These are phyloP conservation scores for Clarireedia homoeocarpa DNA, from an alignment of 2,329 filamentous ascomycete genomes.

Conservation along the genomic window DNA sequence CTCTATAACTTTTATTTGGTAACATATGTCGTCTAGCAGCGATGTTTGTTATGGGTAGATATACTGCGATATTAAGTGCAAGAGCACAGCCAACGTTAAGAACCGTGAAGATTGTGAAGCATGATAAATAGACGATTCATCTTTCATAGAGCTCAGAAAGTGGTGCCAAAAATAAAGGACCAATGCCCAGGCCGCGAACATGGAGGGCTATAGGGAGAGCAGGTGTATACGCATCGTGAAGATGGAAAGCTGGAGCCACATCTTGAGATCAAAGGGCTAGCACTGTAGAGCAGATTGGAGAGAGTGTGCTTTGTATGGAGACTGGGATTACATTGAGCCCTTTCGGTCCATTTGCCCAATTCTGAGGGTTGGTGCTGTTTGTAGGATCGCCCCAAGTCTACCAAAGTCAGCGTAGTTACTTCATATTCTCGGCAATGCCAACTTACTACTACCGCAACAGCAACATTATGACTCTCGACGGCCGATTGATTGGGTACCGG, in stretches of 20 bases:
- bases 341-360: neutral
- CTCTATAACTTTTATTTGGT: too few species aligned
- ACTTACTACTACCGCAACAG: too few species aligned
- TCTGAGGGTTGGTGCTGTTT: neutral
- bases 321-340: neutral
- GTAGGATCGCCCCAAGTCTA: neutral
- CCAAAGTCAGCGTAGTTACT: neutral
- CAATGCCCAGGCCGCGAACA: neutral
- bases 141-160: neutral
- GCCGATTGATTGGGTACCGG: too few species aligned
- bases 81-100: constrained; percentile 52
- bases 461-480: too few species aligned
- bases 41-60: too few species aligned
- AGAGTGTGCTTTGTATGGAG: neutral
- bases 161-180: neutral
- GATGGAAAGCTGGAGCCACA: neutral
- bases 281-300: neutral
- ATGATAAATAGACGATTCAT: neutral
- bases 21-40: too few species aligned
- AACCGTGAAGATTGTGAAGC: neutral
- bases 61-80: constrained; percentile 37
- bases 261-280: neutral
- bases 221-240: neutral
- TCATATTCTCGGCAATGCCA: too few species aligned
- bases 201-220: neutral